A percentile compares a stretch with the other conserved stretches of the same genome.
Evolutionary conservation across 305 asterid species (phyloP).

Genomic region (Ajuga reptans): DNA sequence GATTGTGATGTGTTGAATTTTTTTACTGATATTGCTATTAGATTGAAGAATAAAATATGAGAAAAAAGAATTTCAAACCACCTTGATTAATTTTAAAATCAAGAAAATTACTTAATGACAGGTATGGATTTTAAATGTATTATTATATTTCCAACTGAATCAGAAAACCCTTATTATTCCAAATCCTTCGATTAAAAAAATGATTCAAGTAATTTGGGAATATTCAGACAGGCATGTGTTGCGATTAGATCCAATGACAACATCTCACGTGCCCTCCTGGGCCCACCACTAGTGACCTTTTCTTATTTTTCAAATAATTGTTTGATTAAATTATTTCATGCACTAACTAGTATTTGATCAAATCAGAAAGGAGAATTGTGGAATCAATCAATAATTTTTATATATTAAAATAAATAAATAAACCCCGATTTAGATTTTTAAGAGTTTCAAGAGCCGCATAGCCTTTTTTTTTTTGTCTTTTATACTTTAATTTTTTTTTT

Average conservation of each 20-base stretch:
- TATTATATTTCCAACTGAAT: too few species aligned
- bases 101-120: too few species aligned
- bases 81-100: too few species aligned
- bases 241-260: slow-evolving; percentile 10
- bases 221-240: slow-evolving; percentile 7
- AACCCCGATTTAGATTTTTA: not conserved
- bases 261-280: slow-evolving; percentile 13
- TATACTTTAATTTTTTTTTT: not conserved
- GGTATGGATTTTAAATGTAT: too few species aligned
- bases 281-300: slow-evolving; percentile 7
- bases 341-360: not conserved
- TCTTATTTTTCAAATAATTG: not conserved
- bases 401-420: not conserved
- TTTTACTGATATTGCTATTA: too few species aligned
- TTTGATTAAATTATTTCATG: not conserved
- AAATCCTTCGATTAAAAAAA: too few species aligned
- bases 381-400: not conserved
- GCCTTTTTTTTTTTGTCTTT: not conserved
- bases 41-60: too few species aligned
- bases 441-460: not conserved
- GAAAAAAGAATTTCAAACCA: too few species aligned
- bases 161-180: not conserved
- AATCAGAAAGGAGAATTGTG: not conserved
- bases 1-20: too few species aligned
- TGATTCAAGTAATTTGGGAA: not conserved